Evolutionary conservation across 2,329 filamentous ascomycete genomes (phyloP).

Genomic region (Madurella fahalii): DNA sequence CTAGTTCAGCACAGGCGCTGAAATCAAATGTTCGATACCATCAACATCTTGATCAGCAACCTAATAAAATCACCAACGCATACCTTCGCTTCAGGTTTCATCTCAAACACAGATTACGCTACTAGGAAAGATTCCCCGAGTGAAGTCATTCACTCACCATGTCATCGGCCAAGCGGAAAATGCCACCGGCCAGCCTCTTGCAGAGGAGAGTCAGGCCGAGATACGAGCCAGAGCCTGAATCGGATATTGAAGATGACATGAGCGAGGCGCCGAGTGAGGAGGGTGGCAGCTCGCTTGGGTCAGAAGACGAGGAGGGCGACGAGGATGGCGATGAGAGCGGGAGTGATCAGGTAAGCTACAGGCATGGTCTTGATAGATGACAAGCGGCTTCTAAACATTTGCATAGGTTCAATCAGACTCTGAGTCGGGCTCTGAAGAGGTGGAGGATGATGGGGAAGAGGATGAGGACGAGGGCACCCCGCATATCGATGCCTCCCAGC

Average conservation of each 20-base stretch:
- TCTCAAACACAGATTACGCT: too few relatives aligned
- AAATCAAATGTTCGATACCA: not conserved
- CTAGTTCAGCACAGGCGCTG: too few relatives aligned
- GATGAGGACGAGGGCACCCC: constrained; percentile 29
- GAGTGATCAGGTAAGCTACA: constrained; percentile 7
- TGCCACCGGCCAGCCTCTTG: constrained; percentile 17
- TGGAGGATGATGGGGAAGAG: constrained; percentile 19
- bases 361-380: not conserved
- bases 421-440: constrained; percentile 2
- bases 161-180: constrained; percentile 23
- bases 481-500: constrained; percentile 46
- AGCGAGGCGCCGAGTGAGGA: constrained; percentile 27
- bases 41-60: not conserved
- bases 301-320: constrained; percentile 12
- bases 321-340: constrained; percentile 17
- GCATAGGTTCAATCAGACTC: constrained; percentile 2
- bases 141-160: constrained; percentile 4
- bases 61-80: too few relatives aligned
- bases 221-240: constrained; percentile 26
- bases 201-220: constrained; percentile 24
- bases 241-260: constrained; percentile 19
- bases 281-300: constrained; percentile 13
- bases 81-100: too few relatives aligned
- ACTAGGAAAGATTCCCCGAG: too few relatives aligned
- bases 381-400: not conserved